phyloP scores from a whole-genome alignment of 2,329 filamentous ascomycete species.

The Pseudogymnoascus pannorum region DNA sequence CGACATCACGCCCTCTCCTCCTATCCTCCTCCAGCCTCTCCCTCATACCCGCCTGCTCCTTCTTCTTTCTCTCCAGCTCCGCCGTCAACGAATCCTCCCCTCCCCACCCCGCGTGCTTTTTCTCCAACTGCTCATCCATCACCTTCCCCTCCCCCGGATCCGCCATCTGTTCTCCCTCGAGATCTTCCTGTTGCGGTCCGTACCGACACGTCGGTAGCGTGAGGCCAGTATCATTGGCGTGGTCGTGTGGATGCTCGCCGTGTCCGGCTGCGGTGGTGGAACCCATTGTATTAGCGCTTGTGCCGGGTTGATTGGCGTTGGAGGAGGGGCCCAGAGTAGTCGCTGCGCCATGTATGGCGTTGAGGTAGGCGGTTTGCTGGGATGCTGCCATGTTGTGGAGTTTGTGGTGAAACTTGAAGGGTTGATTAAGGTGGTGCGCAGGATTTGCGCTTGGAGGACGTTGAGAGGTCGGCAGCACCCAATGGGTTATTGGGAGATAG shows the following conservation, averaged over 20 bases:
- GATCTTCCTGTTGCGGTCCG: conserved; percentile 26
- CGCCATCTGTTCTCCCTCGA: conserved; percentile 28
- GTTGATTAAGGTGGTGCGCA: background rate
- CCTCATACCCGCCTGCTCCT: conserved; percentile 26
- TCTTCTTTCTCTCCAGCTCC: conserved; percentile 27
- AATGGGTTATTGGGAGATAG: background rate
- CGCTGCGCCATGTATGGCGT: conserved; percentile 19
- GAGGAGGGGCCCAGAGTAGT: conserved; percentile 21
- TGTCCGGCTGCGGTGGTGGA: conserved; percentile 26
- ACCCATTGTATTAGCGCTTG: conserved; percentile 21
- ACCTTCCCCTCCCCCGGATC: conserved; percentile 26
- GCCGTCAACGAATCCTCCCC: conserved; percentile 25
- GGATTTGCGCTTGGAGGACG: background rate
- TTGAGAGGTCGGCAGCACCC: background rate
- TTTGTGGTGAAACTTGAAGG: background rate
- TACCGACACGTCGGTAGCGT: conserved; percentile 19
- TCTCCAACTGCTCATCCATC: conserved; percentile 27
- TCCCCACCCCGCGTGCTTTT: conserved; percentile 28
- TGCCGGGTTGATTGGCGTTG: conserved; percentile 19
- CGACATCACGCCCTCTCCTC: conserved; percentile 22
- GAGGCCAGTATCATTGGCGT: conserved; percentile 24
- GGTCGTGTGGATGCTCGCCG: conserved; percentile 24
- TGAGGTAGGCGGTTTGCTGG: conserved; percentile 24
- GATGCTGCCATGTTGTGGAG: conserved; percentile 24
- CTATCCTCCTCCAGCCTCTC: conserved; percentile 24